Conservation (phyloP, 176 grass and related monocot species). For the Carex littledalei region DNA sequence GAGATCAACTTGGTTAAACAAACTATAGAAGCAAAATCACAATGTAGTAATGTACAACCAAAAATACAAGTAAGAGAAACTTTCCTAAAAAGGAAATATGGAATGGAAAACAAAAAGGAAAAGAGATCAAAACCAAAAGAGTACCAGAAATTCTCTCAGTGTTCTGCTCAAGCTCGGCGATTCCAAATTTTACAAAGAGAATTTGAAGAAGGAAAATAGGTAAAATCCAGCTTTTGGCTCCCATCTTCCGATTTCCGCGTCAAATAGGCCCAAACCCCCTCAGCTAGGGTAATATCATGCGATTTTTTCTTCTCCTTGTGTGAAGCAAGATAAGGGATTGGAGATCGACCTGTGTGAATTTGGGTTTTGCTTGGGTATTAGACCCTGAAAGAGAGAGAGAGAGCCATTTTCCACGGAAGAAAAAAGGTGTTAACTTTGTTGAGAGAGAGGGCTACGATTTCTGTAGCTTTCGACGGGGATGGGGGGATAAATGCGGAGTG, state of each 20-base stretch:
- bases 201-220: conserved; percentile 8
- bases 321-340: no score
- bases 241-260: conserved; percentile 4
- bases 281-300: not conserved
- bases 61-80: conserved; percentile 4
- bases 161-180: conserved; percentile 19
- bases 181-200: not conserved
- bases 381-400: not conserved
- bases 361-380: not conserved
- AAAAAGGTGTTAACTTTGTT: not conserved
- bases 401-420: not conserved
- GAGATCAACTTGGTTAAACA: not conserved
- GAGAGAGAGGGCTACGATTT: not conserved
- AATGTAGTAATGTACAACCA: not conserved
- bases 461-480: not conserved
- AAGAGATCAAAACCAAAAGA: not conserved
- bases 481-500: not conserved
- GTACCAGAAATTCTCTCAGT: conserved; percentile 26
- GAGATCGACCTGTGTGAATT: not conserved
- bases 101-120: not conserved
- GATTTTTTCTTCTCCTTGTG: not conserved
- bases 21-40: not conserved
- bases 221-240: conserved; percentile 17
- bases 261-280: conserved; percentile 1
- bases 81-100: not conserved